Conservation (phyloP, 2,329 filamentous ascomycete genomes). For the Shiraia sp. region DNA sequence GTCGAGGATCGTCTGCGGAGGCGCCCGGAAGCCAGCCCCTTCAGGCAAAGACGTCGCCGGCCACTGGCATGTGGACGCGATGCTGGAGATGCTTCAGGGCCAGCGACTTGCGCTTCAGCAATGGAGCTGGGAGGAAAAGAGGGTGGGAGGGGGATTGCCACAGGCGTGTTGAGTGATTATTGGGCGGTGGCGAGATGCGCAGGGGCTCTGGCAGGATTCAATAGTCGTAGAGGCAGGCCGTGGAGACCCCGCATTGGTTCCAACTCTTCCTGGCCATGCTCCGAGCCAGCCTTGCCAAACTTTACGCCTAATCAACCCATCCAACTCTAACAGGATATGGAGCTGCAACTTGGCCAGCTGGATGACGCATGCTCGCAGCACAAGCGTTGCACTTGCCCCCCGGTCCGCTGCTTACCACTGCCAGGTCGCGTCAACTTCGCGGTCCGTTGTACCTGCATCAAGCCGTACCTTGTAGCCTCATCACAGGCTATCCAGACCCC, state of each 20-base stretch:
- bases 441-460: too few relatives aligned
- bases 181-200: constrained; percentile 5
- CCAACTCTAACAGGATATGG: too few relatives aligned
- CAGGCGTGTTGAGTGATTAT: neutral
- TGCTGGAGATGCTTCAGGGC: constrained; percentile 5
- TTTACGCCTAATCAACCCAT: constrained; percentile 4
- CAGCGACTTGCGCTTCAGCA: constrained; percentile 1
- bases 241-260: constrained; percentile 18
- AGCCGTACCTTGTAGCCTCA: too few relatives aligned
- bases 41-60: constrained; percentile 32
- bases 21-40: constrained; percentile 20
- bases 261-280: constrained; percentile 24
- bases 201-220: constrained; percentile 5
- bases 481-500: too few relatives aligned
- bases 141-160: neutral
- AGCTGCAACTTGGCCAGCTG: too few relatives aligned
- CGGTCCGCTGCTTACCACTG: too few relatives aligned
- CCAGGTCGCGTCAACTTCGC: too few relatives aligned
- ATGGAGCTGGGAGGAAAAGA: constrained; percentile 1
- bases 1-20: constrained; percentile 16
- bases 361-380: too few relatives aligned
- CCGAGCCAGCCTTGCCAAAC: constrained; percentile 16
- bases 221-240: constrained; percentile 7
- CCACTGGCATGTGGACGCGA: constrained; percentile 10
- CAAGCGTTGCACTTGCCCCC: too few relatives aligned